Percentiles rank a stretch among this genome's conserved stretches.
phyloP scores from a whole-genome alignment of 345 rosid genomes.

The Noccaea bulbosa region DNA sequence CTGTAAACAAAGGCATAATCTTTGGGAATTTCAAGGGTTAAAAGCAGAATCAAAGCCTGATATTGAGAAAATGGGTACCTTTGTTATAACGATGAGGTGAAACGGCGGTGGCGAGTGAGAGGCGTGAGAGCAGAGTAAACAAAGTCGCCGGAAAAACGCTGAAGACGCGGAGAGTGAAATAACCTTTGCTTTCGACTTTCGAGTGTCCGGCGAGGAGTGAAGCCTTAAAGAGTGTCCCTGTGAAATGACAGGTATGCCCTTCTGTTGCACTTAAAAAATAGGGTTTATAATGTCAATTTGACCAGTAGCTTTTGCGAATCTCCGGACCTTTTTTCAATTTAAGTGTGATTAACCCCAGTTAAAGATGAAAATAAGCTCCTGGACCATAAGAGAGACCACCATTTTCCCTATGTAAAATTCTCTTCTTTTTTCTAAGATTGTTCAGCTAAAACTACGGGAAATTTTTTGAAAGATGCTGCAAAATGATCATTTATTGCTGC shows the following conservation, averaged over 20 bases:
- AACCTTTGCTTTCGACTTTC: too few relatives aligned
- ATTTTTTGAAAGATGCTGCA: too few relatives aligned
- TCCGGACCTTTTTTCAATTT: too few relatives aligned
- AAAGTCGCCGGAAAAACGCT: conserved; percentile 10
- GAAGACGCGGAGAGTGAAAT: neutral
- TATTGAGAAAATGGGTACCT: conserved; percentile 18
- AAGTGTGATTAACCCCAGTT: too few relatives aligned
- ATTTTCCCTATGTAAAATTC: too few relatives aligned
- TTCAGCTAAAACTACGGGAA: too few relatives aligned
- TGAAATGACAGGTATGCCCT: conserved; percentile 6
- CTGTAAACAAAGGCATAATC: neutral
- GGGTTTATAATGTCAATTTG: neutral
- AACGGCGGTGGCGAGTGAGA: neutral
- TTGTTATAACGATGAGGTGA: neutral
- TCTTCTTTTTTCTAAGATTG: too few relatives aligned
- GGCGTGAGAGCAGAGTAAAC: neutral
- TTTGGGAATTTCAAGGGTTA: neutral
- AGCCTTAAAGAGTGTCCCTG: neutral
- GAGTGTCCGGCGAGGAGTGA: neutral
- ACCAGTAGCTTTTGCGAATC: neutral
- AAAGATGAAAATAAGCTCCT: too few relatives aligned
- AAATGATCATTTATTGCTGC: too few relatives aligned
- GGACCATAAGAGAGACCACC: too few relatives aligned
- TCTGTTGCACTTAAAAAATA: neutral
- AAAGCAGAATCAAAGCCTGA: conserved; percentile 26